Evolutionary conservation across 495 filamentous ascomycete species (phyloP), one percentile per base, ranked within the genome.

Genomic region (Hapsidospora chrysogenum): DNA sequence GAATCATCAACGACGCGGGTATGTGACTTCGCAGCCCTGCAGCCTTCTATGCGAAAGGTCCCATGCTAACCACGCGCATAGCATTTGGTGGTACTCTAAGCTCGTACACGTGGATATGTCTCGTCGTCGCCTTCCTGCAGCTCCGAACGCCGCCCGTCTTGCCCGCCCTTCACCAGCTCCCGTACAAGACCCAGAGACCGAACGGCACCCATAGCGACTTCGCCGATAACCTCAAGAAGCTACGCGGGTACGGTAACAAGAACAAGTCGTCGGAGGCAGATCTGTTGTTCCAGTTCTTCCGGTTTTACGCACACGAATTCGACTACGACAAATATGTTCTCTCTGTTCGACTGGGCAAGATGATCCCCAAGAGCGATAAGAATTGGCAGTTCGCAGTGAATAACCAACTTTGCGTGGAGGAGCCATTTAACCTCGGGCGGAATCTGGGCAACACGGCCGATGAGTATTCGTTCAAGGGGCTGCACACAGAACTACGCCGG

Each of bases 51-150:
- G 14, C 5, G 17, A n/a, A n/a, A n/a, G n/a, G n/a, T n/a, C n/a
- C n/a, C n/a, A 25, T 30, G 21, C 21, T 34, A 42, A 39, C n/a
- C 19, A 17, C 19, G 34, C 9, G 21, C 32, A 22, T 46, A 92
- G 87, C 80, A 25, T 74, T 86, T 46, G 89, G 92, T 37, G 92
- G 85, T 29, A 97, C 89, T 5, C 61, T 97, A 17, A 95, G 89
- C 53, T 96, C 92, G 8, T 97, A 97, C 49, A 93, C 89, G n/a
- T 97, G 89, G 89, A 95, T 94, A 52, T 96, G 89, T 60, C 74
- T 96, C 71, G 93, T 96, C 42, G 78, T 97, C 46, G 89, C 85
- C 41, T 97, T 96, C 52, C 67, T 97, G 21, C 89, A 97, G 55
- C 79, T 81, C 20, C 73, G 89, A 45, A 66, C 84, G 40, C 85